Evolutionary conservation across 768 basidiomycete genomes (phyloP), one percentile per base, ranked within the genome.

Genomic region (Trametes elegans): DNA sequence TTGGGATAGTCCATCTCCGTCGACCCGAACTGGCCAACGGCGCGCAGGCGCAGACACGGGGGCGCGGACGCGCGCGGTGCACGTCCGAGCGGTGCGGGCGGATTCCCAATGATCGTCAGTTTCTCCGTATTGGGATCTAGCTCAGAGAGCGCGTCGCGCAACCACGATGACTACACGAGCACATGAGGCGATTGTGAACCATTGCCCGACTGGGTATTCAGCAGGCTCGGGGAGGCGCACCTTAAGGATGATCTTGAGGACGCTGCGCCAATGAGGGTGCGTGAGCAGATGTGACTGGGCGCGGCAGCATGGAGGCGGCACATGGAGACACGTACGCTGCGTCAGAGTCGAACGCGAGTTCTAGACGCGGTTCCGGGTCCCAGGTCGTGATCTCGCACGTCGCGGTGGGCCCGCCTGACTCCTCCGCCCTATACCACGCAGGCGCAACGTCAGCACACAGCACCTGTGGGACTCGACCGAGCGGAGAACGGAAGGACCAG

Each of bases 1-100:
- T 91, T 93, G 3, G 93, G 93, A 59, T 95, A 98, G 71, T 99
- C 95, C 85, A 98, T 91, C 77, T 96, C 90, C 1, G 90, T 90
- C 58, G 80, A 88, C 5, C 93, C 95, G 68, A 90, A 90, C 27
- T 85, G 81, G 5, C 94, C 93, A 6, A 77, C 79, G 0, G 89
- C 91, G 53, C 86, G 84, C 44, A 98, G 87, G 19, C 90, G 81
- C 34, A 98, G 81, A 66, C 88, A 83, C 1, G 85, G 86, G 65
- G 78, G 81, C n/a, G 69, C 59, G 28, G 60, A 51, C 2, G 52
- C 56, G 31, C 61, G 58, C 23, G 58, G 60, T 45, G 62, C 63
- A 39, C 62, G 61, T 45, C 69, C 62, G 45, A 65, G 58, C 57
- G 63, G 58, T 52, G 69, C 65, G 0, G 81, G 77, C 1, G 92